These are phyloP conservation scores for Sclerotinia spermophila DNA, from an alignment of 2,329 filamentous ascomycete genomes.

Conservation along the genomic window DNA sequence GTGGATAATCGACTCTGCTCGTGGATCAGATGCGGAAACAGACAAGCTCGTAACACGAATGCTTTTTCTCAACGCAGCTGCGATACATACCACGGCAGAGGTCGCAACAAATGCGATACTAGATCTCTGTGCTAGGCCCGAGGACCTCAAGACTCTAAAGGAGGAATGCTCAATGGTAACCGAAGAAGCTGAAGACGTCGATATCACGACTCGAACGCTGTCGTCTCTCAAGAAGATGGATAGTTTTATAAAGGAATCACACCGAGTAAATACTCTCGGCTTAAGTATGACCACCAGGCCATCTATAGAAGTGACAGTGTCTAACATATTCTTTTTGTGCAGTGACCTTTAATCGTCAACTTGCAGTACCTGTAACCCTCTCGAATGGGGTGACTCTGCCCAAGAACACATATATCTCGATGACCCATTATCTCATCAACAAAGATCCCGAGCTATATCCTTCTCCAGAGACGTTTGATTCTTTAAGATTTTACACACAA, in stretches of 20 bases:
- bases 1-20: conserved; percentile 16
- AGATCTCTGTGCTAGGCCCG: conserved; percentile 48
- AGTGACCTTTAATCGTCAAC: conserved; percentile 20
- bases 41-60: conserved; percentile 7
- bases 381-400: conserved; percentile 37
- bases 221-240: background rate
- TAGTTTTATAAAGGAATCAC: background rate
- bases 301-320: background rate
- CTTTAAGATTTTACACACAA: conserved; percentile 29
- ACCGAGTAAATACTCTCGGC: background rate
- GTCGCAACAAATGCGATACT: conserved; percentile 49
- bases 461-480: conserved; percentile 26
- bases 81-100: conserved; percentile 50
- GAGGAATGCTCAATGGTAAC: conserved; percentile 29
- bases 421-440: conserved; percentile 8
- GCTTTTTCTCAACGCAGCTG: conserved; percentile 35
- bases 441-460: conserved; percentile 4
- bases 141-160: conserved; percentile 38
- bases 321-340: background rate
- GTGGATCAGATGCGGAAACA: background rate
- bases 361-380: conserved; percentile 30
- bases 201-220: background rate
- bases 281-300: background rate
- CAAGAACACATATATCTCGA: conserved; percentile 27
- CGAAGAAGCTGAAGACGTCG: background rate